These are phyloP conservation scores for Chalciporus sphaerocephalus DNA, from an alignment of 768 basidiomycete species.

Conservation along the genomic window DNA sequence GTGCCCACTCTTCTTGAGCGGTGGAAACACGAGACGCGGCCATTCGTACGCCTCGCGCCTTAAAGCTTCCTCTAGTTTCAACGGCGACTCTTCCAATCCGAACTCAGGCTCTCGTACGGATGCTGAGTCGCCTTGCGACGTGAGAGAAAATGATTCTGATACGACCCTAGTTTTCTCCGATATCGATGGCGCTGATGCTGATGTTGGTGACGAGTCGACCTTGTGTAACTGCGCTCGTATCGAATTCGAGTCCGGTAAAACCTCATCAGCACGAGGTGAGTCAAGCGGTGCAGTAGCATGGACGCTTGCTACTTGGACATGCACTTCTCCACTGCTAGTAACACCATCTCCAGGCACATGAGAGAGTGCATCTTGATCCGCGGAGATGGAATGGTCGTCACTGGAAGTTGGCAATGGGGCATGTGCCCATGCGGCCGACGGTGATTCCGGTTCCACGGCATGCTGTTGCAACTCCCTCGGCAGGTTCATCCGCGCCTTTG, in stretches of 20 bases:
- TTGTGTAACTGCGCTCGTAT: constrained; percentile 14
- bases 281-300: constrained; percentile 16
- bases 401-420: constrained; percentile 13
- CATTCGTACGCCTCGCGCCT: constrained; percentile 76
- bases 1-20: constrained; percentile 87
- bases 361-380: constrained; percentile 17
- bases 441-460: constrained; percentile 26
- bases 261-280: constrained; percentile 26
- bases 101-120: constrained; percentile 1
- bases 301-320: constrained; percentile 16
- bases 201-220: constrained; percentile 2
- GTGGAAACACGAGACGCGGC: constrained; percentile 91
- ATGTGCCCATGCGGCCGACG: constrained; percentile 12
- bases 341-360: constrained; percentile 18
- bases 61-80: constrained; percentile 49
- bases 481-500: constrained; percentile 12
- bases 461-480: constrained; percentile 26
- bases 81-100: constrained; percentile 16
- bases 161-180: constrained; percentile 4
- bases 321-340: constrained; percentile 14
- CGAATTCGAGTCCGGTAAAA: constrained; percentile 10
- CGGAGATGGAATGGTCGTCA: constrained; percentile 19
- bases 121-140: background rate
- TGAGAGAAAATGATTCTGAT: background rate
- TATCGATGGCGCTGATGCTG: constrained; percentile 14